Base-by-base conservation (phyloP, 768 basidiomycete species). In the Termitomyces titanicus region DNA sequence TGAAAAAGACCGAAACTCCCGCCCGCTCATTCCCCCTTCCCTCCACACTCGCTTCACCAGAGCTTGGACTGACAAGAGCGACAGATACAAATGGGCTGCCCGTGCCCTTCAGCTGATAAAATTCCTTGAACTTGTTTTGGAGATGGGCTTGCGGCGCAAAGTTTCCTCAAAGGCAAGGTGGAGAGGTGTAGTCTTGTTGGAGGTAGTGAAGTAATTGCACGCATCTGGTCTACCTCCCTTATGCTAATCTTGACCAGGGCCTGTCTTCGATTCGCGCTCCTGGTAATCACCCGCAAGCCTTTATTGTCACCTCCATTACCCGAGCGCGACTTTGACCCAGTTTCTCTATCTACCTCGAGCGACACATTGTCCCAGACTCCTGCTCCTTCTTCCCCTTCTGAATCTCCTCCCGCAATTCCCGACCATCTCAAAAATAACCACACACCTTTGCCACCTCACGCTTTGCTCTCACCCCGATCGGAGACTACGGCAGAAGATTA, bases 21-120 rank as follows among this genome's bases (percentile, higher is more conserved):
- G 78, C 48, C 86, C 90, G 39, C 80, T 93, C 56, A 81, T 95
- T 50, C 88, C 89, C 10, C 77, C 83, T 15, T 83, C 87, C 31
- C 74, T 81, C 59, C 96, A 98, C 70, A 81, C 91, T 31, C 90
- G 94, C 56, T 98, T 92, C 71, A 97, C 96, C 15, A 83, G 83
- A 53, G 89, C 90, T 44, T 98, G 91, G 91, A 79, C 83, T 18
- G 83, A 88, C 66, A 84, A 79, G 64, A 81, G 85, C 43, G 49
- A 64, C 7, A 68, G 76, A 15, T 98, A 98, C 74, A 88, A 86
- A 68, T 88, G 88, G 85, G 82, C 83, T 9, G 85, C 89, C 22
- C 78, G 93, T 42, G 66, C 78, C 2, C 79, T 98, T 6, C 87
- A 91, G 64, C 74, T 93, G 34, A 78, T 94, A 59, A 83, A 83